These are phyloP conservation scores for Sporothrix euskadiensis DNA, from an alignment of 2,329 filamentous ascomycete genomes.

Conservation along the genomic window DNA sequence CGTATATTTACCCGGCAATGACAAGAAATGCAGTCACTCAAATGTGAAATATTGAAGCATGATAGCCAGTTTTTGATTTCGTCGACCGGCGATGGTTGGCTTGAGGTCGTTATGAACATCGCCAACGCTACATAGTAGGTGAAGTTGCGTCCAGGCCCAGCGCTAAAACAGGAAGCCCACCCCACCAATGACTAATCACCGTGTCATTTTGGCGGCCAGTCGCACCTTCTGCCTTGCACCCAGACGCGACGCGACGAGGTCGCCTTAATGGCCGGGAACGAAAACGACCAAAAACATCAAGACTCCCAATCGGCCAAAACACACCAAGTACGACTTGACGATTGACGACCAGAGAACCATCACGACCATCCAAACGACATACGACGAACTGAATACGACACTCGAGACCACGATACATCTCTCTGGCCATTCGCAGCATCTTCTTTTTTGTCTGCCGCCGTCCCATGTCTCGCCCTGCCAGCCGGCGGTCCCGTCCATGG, in stretches of 20 bases:
- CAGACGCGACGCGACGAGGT: constrained; percentile 25
- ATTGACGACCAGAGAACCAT: not conserved
- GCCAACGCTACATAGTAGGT: not conserved
- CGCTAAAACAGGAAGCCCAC: not conserved
- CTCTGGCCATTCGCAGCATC: not conserved
- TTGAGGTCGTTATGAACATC: not conserved
- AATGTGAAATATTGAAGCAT: not conserved
- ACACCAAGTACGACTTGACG: not conserved
- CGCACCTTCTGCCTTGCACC: constrained; percentile 4
- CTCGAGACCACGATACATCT: not conserved
- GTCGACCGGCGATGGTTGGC: not conserved
- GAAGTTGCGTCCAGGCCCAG: not conserved
- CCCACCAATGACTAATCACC: constrained; percentile 23
- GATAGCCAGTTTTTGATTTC: not conserved
- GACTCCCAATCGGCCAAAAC: not conserved
- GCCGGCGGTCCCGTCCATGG: constrained; percentile 32
- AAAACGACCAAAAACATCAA: not conserved
- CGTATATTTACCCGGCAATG: not conserved
- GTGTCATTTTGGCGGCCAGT: constrained; percentile 5
- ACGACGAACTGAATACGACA: not conserved
- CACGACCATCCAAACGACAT: not conserved
- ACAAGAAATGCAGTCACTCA: no score
- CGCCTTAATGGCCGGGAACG: not conserved
- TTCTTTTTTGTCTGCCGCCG: not conserved
- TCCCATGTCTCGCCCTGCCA: constrained; percentile 27